These are phyloP conservation scores for Lathyrus sativus DNA, from an alignment of 306 rosid genomes.

Conservation along the genomic window DNA sequence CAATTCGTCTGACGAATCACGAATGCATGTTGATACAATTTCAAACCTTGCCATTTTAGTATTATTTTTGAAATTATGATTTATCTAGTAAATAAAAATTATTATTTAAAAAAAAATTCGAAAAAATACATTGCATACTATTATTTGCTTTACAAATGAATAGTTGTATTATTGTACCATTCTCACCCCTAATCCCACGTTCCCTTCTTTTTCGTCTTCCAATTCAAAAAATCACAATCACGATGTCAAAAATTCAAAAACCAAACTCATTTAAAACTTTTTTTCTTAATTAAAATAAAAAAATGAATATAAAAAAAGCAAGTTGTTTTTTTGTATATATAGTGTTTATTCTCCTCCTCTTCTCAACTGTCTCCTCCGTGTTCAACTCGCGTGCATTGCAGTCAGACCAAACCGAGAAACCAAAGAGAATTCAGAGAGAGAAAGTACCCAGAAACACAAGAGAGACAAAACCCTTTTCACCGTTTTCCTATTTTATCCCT, in stretches of 20 bases:
- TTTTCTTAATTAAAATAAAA: neutral
- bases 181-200: neutral
- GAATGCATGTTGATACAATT: too few species aligned
- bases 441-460: conserved; percentile 7
- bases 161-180: neutral
- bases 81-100: too few species aligned
- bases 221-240: conserved; percentile 34
- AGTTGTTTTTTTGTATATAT: conserved; percentile 19
- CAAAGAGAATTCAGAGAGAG: conserved; percentile 29
- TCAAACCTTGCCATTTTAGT: too few species aligned
- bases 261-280: neutral
- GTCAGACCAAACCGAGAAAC: conserved; percentile 23
- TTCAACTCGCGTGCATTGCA: conserved; percentile 76
- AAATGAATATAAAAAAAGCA: conserved; percentile 31
- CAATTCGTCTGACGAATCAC: too few species aligned
- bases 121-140: too few species aligned
- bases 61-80: too few species aligned
- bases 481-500: conserved; percentile 17
- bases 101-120: too few species aligned
- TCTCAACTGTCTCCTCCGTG: conserved; percentile 81
- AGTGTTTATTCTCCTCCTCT: conserved; percentile 37
- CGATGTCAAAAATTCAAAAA: neutral
- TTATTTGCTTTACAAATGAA: neutral
- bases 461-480: conserved; percentile 26
- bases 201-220: conserved; percentile 21